These are phyloP conservation scores for Hypoxylon fragiforme DNA, from an alignment of 495 filamentous ascomycete species.

Conservation along the genomic window DNA sequence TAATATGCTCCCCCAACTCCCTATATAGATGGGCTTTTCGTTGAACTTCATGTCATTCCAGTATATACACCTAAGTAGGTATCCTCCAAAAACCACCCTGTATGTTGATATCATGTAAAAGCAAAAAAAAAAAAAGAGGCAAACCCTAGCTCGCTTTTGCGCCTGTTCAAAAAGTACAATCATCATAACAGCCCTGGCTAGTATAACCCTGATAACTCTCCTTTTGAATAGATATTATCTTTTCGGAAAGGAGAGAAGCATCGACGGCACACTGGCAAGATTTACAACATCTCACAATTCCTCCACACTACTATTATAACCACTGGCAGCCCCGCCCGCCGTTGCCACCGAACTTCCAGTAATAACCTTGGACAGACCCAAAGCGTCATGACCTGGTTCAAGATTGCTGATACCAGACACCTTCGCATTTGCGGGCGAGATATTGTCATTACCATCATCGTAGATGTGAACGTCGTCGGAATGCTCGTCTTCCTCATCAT, in stretches of 20 bases:
- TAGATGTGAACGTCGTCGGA: constrained; percentile 34
- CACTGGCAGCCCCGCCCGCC: constrained; percentile 47
- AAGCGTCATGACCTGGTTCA: constrained; percentile 1
- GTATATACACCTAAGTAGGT: too few species aligned
- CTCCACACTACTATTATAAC: constrained; percentile 45
- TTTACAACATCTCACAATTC: constrained; percentile 2
- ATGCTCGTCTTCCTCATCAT: constrained; percentile 40
- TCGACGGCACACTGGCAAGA: too few species aligned
- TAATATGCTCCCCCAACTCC: too few species aligned
- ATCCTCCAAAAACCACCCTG: neutral
- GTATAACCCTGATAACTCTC: too few species aligned
- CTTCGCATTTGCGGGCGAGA: constrained; percentile 18
- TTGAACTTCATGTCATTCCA: too few species aligned
- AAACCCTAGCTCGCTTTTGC: too few species aligned
- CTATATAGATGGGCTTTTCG: too few species aligned
- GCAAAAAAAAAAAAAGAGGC: too few species aligned
- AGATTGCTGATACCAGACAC: constrained; percentile 4
- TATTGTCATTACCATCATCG: constrained; percentile 22
- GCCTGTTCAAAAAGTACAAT: too few species aligned
- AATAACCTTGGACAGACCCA: constrained; percentile 20
- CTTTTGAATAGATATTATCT: too few species aligned
- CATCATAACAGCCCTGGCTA: too few species aligned
- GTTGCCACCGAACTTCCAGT: constrained; percentile 51
- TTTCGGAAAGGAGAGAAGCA: too few species aligned
- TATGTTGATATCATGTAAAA: neutral